Percentiles rank a stretch among this genome's conserved stretches.
phyloP scores from a whole-genome alignment of 768 basidiomycete genomes.

The Krasilnikovozyma curviuscula region DNA sequence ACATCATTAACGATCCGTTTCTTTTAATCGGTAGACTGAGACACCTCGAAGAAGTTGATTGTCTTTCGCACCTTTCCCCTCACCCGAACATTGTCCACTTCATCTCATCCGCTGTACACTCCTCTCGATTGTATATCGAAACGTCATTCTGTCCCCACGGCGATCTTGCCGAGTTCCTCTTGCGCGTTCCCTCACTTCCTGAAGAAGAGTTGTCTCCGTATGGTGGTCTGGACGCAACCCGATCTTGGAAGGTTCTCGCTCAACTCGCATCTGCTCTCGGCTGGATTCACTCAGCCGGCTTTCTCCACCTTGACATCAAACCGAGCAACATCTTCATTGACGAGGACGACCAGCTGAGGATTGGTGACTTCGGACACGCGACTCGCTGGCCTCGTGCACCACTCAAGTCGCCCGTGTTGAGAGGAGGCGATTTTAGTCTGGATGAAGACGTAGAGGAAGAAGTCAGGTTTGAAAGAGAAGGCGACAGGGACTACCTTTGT shows the following conservation, averaged over 20 bases:
- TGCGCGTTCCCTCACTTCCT: too few species aligned
- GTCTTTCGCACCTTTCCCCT: too few species aligned
- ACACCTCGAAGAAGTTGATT: too few species aligned
- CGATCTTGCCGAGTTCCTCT: too few species aligned
- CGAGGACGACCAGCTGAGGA: conserved; percentile 65
- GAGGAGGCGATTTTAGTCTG: background rate
- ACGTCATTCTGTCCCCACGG: too few species aligned
- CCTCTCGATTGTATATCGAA: too few species aligned
- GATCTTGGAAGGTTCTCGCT: conserved; percentile 86
- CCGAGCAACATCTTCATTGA: conserved; percentile 92
- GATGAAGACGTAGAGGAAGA: background rate
- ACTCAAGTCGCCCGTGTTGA: background rate
- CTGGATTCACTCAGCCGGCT: conserved; percentile 70
- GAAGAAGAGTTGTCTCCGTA: too few species aligned
- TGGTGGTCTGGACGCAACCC: conserved; percentile 54
- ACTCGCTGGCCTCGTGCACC: conserved; percentile 51
- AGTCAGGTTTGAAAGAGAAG: conserved; percentile 72
- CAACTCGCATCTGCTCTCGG: conserved; percentile 62
- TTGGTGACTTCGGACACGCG: conserved; percentile 97
- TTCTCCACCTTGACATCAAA: conserved; percentile 91
- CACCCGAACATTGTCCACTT: too few species aligned
- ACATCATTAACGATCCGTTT: too few species aligned
- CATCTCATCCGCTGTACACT: too few species aligned
- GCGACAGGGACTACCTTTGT: conserved; percentile 90
- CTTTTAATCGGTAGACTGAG: too few species aligned